A percentile compares a stretch with the other conserved stretches of the same genome.
Evolutionary conservation across 805 yeast species (phyloP).

Genomic region (Pachysolen tannophilus): DNA sequence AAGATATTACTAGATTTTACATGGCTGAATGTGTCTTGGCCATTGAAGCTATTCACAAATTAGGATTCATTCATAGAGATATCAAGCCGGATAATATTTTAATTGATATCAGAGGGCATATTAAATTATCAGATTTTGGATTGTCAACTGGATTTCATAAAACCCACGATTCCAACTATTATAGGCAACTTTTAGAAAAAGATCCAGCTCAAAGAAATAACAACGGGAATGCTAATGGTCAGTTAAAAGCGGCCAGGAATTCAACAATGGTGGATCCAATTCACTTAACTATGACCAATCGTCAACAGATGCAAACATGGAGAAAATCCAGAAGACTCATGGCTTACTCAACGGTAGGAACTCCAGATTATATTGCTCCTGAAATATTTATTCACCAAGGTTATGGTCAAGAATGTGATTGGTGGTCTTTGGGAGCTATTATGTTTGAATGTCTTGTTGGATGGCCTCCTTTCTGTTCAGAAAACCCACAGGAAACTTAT

Average conservation of each 20-base stretch:
- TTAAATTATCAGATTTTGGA: slow-evolving; percentile 67
- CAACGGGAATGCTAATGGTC: too few relatives aligned
- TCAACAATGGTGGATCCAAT: slow-evolving; percentile 91
- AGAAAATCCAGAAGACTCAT: slow-evolving; percentile 81
- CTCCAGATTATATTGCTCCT: slow-evolving; percentile 95
- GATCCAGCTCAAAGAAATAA: slow-evolving; percentile 26
- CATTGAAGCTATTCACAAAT: slow-evolving; percentile 86
- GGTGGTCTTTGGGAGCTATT: slow-evolving; percentile 97
- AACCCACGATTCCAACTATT: slow-evolving; percentile 86
- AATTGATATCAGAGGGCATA: slow-evolving; percentile 58
- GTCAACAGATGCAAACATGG: slow-evolving; percentile 96
- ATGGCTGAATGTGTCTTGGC: slow-evolving; percentile 96
- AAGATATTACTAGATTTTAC: slow-evolving; percentile 86
- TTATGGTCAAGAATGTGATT: slow-evolving; percentile 93
- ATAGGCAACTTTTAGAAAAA: slow-evolving; percentile 72
- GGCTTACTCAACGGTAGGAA: slow-evolving; percentile 96
- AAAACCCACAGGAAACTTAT: slow-evolving; percentile 90
- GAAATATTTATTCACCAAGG: slow-evolving; percentile 91
- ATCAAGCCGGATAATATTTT: slow-evolving; percentile 93
- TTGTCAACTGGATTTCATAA: slow-evolving; percentile 86
- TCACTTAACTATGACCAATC: slow-evolving; percentile 88
- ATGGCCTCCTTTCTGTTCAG: slow-evolving; percentile 96
- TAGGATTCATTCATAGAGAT: slow-evolving; percentile 94
- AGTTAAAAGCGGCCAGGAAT: too few relatives aligned
- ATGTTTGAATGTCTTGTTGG: slow-evolving; percentile 96